phyloP scores from a whole-genome alignment of 495 filamentous ascomycete genomes.

The Geopyxis carbonaria region DNA sequence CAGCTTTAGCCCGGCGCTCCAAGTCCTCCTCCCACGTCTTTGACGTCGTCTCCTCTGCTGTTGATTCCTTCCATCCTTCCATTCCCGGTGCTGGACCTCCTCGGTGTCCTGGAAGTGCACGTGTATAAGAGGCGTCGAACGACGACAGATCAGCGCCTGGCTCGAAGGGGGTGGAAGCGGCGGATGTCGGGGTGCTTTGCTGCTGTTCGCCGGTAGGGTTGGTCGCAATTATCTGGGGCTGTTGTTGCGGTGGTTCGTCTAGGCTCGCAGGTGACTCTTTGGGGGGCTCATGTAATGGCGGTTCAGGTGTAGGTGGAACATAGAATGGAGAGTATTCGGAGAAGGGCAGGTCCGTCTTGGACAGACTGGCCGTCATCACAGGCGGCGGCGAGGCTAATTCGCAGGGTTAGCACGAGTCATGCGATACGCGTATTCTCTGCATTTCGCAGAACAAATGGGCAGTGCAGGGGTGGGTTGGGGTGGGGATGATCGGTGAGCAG shows the following conservation, averaged over 20 bases:
- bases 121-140: constrained; percentile 19
- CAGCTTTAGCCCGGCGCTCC: constrained; percentile 18
- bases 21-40: constrained; percentile 26
- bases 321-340: constrained; percentile 20
- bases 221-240: constrained; percentile 4
- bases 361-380: constrained; percentile 13
- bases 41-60: constrained; percentile 12
- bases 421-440: too few species aligned
- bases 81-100: constrained; percentile 9
- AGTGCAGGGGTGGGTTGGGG: constrained; percentile 3
- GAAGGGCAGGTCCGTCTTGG: constrained; percentile 12
- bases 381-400: not conserved
- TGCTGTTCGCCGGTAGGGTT: constrained; percentile 6
- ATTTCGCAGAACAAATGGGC: not conserved
- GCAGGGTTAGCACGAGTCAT: too few species aligned
- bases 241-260: constrained; percentile 2
- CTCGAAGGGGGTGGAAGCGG: constrained; percentile 12
- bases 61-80: constrained; percentile 18
- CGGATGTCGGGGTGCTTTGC: constrained; percentile 14
- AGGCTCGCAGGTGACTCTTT: not conserved
- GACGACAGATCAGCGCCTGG: constrained; percentile 18
- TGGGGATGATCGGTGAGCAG: not conserved
- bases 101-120: constrained; percentile 14
- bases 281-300: not conserved
- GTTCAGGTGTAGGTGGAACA: constrained; percentile 4